Base-by-base conservation (phyloP, 768 basidiomycete species). In the Suillus clintonianus region DNA sequence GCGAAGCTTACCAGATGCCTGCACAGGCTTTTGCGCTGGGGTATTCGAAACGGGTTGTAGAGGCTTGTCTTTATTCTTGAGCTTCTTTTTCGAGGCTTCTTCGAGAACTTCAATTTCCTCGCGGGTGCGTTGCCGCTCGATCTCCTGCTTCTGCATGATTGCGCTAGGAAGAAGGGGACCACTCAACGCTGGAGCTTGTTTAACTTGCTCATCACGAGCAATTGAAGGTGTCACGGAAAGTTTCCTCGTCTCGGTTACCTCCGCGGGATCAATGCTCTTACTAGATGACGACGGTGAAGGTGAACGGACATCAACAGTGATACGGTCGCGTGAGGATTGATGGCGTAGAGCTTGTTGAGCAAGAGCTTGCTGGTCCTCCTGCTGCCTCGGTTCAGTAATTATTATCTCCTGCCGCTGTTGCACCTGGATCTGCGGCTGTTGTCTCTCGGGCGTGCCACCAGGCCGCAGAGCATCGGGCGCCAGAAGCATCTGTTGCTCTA, bases 161-260 rank as follows among this genome's bases (percentile, higher is more conserved):
- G 74, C 73, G 65, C 79, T 83, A 17, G 81, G 76, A 24, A 77
- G 73, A 39, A 80, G 54, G 5, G 78, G 74, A 10, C 66, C 76
- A 62, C 37, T 55, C 54, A 60, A 36, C 15, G 59, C 68, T 30
- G 60, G 24, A 22, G 64, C 60, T 50, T 42, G 61, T 47, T 64
- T 72, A 68, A 55, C 68, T 36, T 77, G 81, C 36, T 76, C 81
- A 19, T 86, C 86, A 17, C 90, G 88, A 13, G 87, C 91, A 24
- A 96, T 86, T 2, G 84, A 80, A 1, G 95, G 95, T 0, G 94
- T 96, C 62, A 85, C 87, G 11, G 87, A 89, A 61, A 95, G 79
- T 67, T 91, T 89, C 61, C 85, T 84, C 7, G 94, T 95, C 71
- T 92, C 95, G 2, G 79, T 85, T 7, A 78, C 85, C 58, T 90